A percentile compares a stretch with the other conserved stretches of the same genome.
These are phyloP conservation scores for Pleurotus cornucopiae DNA, from an alignment of 768 basidiomycete genomes.

Conservation along the genomic window DNA sequence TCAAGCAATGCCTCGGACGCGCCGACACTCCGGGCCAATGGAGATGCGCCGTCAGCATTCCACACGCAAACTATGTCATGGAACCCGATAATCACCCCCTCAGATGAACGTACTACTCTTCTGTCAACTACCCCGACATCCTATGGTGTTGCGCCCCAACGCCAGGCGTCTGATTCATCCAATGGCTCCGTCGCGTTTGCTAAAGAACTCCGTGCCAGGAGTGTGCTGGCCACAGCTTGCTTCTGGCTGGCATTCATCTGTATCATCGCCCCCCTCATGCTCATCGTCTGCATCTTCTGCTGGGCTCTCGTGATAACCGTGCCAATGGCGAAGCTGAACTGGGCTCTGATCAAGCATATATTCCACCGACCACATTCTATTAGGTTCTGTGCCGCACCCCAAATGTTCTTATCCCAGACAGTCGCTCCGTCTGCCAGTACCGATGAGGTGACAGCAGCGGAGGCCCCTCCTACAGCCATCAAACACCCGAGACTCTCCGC, in stretches of 20 bases:
- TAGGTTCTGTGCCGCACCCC: constrained; percentile 89
- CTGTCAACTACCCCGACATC: constrained; percentile 49
- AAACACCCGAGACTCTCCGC: constrained; percentile 74
- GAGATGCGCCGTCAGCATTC: constrained; percentile 38
- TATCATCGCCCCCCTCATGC: constrained; percentile 86
- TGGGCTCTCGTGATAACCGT: constrained; percentile 96
- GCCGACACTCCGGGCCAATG: constrained; percentile 31
- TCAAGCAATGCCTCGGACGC: constrained; percentile 27
- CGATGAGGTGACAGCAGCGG: constrained; percentile 17
- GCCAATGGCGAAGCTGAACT: constrained; percentile 96
- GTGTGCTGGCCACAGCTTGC: constrained; percentile 64
- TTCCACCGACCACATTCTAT: constrained; percentile 76
- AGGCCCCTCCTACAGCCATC: constrained; percentile 50
- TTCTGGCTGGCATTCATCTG: constrained; percentile 79
- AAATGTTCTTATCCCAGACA: constrained; percentile 48
- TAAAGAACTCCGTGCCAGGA: constrained; percentile 30
- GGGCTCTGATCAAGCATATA: constrained; percentile 87
- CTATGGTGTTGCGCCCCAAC: constrained; percentile 56
- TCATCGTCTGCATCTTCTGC: constrained; percentile 83
- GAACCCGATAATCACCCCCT: constrained; percentile 27
- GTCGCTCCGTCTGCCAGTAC: constrained; percentile 20
- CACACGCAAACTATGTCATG: constrained; percentile 40
- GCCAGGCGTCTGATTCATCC: constrained; percentile 25
- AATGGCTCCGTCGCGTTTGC: constrained; percentile 25
- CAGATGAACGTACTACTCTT: constrained; percentile 46